Evolutionary conservation across 495 filamentous ascomycete genomes (phyloP).

Genomic region (Bombardia bombarda): DNA sequence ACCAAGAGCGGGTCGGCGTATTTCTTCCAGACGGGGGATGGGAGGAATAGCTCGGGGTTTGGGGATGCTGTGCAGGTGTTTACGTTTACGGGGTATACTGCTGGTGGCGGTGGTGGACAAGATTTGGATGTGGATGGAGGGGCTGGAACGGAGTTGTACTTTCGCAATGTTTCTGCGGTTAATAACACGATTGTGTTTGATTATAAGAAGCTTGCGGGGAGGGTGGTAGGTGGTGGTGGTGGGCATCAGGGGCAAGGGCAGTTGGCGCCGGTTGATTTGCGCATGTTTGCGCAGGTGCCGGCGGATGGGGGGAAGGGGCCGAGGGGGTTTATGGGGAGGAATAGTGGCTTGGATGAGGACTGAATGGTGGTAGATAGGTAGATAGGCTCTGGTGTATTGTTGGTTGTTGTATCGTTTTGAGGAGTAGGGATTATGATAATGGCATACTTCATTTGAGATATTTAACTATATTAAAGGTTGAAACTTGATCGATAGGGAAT

Average conservation of each 20-base stretch:
- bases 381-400: too few relatives aligned
- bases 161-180: conserved; percentile 22
- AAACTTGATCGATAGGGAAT: too few relatives aligned
- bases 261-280: neutral
- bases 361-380: too few relatives aligned
- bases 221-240: neutral
- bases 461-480: too few relatives aligned
- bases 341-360: too few relatives aligned
- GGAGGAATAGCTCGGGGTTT: conserved; percentile 37
- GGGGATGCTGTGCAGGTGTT: conserved; percentile 51
- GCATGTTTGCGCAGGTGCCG: neutral
- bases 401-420: too few relatives aligned
- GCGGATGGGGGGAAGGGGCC: neutral
- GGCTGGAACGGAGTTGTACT: conserved; percentile 25
- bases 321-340: neutral
- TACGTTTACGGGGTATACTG: conserved; percentile 30
- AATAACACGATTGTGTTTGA: conserved; percentile 24
- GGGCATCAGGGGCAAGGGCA: neutral
- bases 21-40: conserved; percentile 40
- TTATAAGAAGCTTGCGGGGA: conserved; percentile 15
- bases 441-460: too few relatives aligned
- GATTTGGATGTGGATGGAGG: too few relatives aligned
- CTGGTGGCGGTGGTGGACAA: conserved; percentile 4
- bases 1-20: conserved; percentile 47
- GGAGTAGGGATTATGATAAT: too few relatives aligned